Percentiles rank a stretch among this genome's conserved stretches.
Conservation (phyloP, 2,329 filamentous ascomycete genomes). For the Fusarium drepaniforme region DNA sequence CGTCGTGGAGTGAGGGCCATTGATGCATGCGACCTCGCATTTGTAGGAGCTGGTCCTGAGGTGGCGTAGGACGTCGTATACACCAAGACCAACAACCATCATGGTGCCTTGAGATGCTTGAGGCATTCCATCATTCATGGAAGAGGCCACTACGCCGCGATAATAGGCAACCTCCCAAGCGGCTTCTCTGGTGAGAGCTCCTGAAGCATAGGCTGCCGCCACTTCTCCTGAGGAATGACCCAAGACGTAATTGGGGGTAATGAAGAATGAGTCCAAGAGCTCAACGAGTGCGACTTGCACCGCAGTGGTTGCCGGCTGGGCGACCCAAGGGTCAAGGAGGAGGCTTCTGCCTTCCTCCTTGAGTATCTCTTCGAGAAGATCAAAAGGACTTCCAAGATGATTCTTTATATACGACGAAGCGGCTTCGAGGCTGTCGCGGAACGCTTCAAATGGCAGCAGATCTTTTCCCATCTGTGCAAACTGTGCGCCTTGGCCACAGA, state of each 20-base stretch:
- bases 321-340: conserved; percentile 51
- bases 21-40: conserved; percentile 57
- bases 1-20: conserved; percentile 58
- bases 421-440: conserved; percentile 53
- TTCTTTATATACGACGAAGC: conserved; percentile 48
- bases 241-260: conserved; percentile 51
- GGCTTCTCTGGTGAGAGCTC: conserved; percentile 49
- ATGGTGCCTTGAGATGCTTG: conserved; percentile 52
- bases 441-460: conserved; percentile 56
- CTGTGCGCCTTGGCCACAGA: conserved; percentile 59
- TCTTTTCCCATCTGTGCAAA: conserved; percentile 58
- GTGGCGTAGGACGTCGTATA: conserved; percentile 43
- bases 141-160: conserved; percentile 52
- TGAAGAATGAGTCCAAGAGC: conserved; percentile 49
- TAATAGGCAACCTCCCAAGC: conserved; percentile 58
- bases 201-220: conserved; percentile 57
- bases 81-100: conserved; percentile 55
- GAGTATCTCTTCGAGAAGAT: conserved; percentile 53
- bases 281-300: conserved; percentile 58
- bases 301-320: conserved; percentile 57
- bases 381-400: conserved; percentile 47
- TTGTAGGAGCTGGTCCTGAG: conserved; percentile 35
- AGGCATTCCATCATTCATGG: conserved; percentile 32
- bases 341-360: conserved; percentile 38
- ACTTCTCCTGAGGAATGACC: conserved; percentile 63